Conservation (phyloP, 148 eudicot genomes). For the Agrostemma githago region DNA sequence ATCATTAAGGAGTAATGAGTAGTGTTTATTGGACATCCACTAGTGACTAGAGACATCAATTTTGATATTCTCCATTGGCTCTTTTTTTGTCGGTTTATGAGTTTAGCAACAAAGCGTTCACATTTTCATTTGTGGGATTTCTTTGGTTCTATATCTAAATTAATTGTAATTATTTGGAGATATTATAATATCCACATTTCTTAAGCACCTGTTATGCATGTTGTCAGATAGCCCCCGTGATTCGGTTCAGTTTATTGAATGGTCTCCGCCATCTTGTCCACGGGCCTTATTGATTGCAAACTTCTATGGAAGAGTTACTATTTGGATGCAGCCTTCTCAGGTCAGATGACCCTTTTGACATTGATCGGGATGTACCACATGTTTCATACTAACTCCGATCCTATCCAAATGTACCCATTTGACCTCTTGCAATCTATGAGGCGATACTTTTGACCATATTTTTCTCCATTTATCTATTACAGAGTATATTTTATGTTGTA, state of each 20-base stretch:
- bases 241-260: conserved; percentile 95
- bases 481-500: no score
- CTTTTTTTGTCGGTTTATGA: not conserved
- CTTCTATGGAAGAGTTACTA: conserved; percentile 88
- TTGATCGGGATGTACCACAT: not conserved
- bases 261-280: conserved; percentile 95
- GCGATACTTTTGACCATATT: no score
- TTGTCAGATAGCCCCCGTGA: conserved; percentile 89
- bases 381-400: not conserved
- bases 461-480: no score
- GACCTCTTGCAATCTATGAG: no score
- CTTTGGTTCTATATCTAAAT: not conserved
- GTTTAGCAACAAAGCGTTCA: not conserved
- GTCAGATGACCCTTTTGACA: conserved; percentile 34
- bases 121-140: not conserved
- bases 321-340: conserved; percentile 88
- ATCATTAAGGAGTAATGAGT: not conserved
- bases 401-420: no score
- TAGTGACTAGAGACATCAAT: not conserved
- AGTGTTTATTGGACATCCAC: no score
- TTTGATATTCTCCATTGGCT: not conserved
- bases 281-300: conserved; percentile 85
- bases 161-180: not conserved
- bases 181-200: not conserved
- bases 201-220: conserved; percentile 1